Percentiles rank a stretch among this genome's conserved stretches.
phyloP scores from a whole-genome alignment of 1,284 basidiomycete species.

The Waitea zeae region DNA sequence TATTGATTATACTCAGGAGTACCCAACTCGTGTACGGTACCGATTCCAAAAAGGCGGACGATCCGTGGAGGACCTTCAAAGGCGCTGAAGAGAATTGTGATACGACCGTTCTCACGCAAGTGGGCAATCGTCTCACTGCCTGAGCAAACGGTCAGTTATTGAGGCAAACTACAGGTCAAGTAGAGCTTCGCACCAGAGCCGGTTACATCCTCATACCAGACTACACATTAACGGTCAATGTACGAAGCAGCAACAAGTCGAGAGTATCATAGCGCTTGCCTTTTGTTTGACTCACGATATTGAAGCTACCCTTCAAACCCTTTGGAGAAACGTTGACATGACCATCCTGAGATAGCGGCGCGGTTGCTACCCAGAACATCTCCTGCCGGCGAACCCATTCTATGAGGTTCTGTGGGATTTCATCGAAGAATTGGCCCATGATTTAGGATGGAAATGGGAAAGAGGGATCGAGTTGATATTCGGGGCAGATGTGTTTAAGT shows the following conservation, averaged over 20 bases:
- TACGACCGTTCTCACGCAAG: constrained; percentile 36
- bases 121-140: constrained; percentile 40
- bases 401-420: constrained; percentile 24
- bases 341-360: constrained; percentile 27
- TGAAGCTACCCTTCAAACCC: constrained; percentile 28
- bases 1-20: constrained; percentile 28
- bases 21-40: constrained; percentile 35
- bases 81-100: constrained; percentile 36
- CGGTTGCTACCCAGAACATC: constrained; percentile 39
- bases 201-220: constrained; percentile 5
- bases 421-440: constrained; percentile 31
- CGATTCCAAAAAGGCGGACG: constrained; percentile 30
- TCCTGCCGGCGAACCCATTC: constrained; percentile 32
- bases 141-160: constrained; percentile 8
- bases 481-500: too few species aligned
- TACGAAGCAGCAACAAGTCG: not conserved
- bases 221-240: not conserved
- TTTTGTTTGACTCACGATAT: constrained; percentile 22
- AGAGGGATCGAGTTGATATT: too few species aligned
- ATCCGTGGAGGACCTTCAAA: constrained; percentile 37
- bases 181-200: constrained; percentile 1
- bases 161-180: not conserved
- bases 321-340: constrained; percentile 43
- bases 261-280: constrained; percentile 27
- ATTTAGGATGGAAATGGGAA: too few species aligned